Base-by-base conservation (phyloP, 2,329 filamentous ascomycete genomes). In the Diaporthe sp. region DNA sequence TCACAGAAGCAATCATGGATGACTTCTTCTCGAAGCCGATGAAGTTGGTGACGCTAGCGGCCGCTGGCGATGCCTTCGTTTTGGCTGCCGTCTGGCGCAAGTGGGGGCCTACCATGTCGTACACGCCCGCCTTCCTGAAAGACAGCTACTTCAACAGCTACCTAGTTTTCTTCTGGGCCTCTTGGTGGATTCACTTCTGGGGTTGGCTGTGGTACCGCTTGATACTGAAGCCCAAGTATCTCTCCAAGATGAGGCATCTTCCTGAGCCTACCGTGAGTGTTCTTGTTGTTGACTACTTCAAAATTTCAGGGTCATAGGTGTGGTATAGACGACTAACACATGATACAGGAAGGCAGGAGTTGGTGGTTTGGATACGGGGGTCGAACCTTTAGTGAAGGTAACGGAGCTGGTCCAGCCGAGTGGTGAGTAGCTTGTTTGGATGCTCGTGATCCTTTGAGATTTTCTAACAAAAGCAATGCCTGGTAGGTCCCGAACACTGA, bases 161-260 rank as follows among this genome's bases (percentile, higher is more conserved):
- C 58, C 38, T 64, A 4, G 38, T 64, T 0, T 64, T 64, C 38
- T 64, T 64, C 25, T 64, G 58, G 58, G 38, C 58, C 4, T 64
- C 58, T 4, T 64, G 58, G 58, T 64, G 58, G 58, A 9, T 64
- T 38, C 58, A 64, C 17, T 64, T 64, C 28, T 64, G 58, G 58
- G 58, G 58, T 0, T 64, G 38, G 38, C 58, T 64, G 38, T 64
- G 58, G 58, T 64, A 64, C 40, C 58, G 58, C n/a, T 64, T 64
- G 38, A 64, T 64, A 64, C 58, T 64, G 58, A 64, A 64, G 58
- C 58, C 58, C 58, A 64, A 64, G n/a, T 64, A 64, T 64, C 58
- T 64, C 40, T 64, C 58, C 58, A 64, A 64, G 58, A 64, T 64
- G 58, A 38, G 58, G 25, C 38, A 64, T 19, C 38, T 64, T 9